Percentiles rank a stretch among this genome's conserved stretches.
These are phyloP conservation scores for Tetraselmis striata DNA, from an alignment of 139 green algal species.

Conservation along the genomic window DNA sequence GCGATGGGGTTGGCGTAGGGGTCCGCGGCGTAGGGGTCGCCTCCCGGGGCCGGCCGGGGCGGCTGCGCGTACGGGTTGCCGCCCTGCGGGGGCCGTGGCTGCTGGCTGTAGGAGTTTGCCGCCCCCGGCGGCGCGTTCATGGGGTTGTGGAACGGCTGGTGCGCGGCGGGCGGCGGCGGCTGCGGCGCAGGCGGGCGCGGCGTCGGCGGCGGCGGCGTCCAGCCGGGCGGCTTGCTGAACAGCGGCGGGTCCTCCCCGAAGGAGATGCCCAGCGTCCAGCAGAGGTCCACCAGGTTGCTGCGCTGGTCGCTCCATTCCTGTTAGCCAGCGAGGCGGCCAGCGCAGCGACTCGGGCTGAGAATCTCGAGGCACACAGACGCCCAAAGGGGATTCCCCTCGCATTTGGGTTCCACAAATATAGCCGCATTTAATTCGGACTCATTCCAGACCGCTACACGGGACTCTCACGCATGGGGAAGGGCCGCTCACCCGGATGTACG, in stretches of 20 bases:
- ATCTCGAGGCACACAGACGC: too few species aligned
- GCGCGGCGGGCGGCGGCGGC: not conserved
- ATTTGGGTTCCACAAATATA: too few species aligned
- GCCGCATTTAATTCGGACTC: too few species aligned
- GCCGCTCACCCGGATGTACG: not conserved
- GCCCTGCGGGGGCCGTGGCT: not conserved
- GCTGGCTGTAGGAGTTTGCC: not conserved
- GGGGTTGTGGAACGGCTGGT: not conserved
- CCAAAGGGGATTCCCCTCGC: too few species aligned
- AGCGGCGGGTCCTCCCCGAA: conserved; percentile 80
- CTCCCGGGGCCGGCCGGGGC: too few species aligned
- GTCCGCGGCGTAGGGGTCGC: too few species aligned
- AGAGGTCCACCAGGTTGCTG: conserved; percentile 45
- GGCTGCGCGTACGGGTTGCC: too few species aligned
- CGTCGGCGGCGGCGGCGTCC: conserved; percentile 5
- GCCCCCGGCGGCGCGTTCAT: not conserved
- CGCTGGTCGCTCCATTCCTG: conserved; percentile 27
- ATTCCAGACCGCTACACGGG: too few species aligned
- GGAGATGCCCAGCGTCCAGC: conserved; percentile 49
- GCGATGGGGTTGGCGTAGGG: not conserved
- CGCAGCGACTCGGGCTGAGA: too few species aligned
- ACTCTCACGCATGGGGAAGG: too few species aligned
- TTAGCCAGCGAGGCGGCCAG: too few species aligned
- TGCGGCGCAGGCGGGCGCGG: not conserved
- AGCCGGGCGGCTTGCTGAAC: conserved; percentile 60